phyloP scores from a whole-genome alignment of 148 eudicot species.

The Cornus suecica region DNA sequence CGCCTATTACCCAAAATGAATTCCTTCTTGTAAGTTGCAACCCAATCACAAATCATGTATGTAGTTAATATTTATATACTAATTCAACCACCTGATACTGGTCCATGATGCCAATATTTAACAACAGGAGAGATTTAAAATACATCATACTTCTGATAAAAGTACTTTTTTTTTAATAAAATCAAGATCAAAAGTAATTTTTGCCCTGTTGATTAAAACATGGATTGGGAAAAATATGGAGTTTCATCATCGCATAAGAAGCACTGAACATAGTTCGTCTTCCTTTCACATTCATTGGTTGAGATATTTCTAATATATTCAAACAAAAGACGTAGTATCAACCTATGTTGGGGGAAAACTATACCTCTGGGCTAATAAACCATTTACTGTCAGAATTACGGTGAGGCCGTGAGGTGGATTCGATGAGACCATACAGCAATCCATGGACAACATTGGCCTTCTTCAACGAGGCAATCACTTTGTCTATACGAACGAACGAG shows the following conservation, averaged over 20 bases:
- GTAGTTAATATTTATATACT: background rate
- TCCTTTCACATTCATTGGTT: background rate
- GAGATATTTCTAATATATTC: background rate
- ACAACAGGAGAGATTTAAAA: background rate
- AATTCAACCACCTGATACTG: background rate
- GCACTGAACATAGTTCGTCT: no score
- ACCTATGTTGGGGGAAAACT: background rate
- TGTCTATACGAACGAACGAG: slow-evolving; percentile 7
- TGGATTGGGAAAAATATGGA: no score
- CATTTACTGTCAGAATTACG: slow-evolving; percentile 10
- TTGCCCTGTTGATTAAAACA: background rate
- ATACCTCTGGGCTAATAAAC: slow-evolving; percentile 5
- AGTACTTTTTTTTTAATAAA: no score
- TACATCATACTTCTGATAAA: background rate
- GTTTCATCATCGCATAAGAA: no score
- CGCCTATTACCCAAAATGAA: background rate
- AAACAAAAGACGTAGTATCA: background rate
- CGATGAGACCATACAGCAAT: slow-evolving; percentile 13
- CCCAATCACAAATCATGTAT: background rate
- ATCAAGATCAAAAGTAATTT: background rate
- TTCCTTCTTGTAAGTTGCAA: background rate
- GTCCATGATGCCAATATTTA: background rate
- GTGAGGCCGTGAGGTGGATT: background rate
- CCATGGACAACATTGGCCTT: background rate
- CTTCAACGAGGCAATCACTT: slow-evolving; percentile 6